These are phyloP conservation scores for Symbiodinium pilosum DNA, from an alignment of 73 alveolate species.

Conservation along the genomic window DNA sequence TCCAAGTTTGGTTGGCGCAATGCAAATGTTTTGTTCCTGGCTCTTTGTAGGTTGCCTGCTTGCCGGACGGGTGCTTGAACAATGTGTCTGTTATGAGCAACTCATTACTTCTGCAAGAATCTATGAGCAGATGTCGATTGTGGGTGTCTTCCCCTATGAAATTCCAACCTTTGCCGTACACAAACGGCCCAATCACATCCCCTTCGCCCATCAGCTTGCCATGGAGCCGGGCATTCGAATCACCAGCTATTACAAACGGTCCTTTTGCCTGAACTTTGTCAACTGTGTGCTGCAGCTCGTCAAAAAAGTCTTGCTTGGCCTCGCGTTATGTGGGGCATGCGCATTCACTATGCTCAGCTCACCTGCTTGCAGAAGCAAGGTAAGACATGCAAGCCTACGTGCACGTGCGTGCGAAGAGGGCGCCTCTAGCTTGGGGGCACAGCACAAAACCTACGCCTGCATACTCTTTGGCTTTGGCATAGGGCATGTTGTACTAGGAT, in stretches of 20 bases:
- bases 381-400: background rate
- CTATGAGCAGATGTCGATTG: background rate
- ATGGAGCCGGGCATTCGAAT: conserved; percentile 13
- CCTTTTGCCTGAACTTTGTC: background rate
- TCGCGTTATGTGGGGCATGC: background rate
- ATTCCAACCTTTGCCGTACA: background rate
- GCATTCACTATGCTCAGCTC: background rate
- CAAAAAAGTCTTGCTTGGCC: background rate
- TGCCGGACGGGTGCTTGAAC: background rate
- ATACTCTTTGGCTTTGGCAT: background rate
- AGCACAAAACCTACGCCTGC: background rate
- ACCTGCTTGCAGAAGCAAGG: background rate
- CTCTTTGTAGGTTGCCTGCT: conserved; percentile 22
- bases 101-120: background rate
- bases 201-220: background rate
- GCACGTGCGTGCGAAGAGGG: background rate
- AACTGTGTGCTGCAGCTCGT: background rate
- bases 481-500: background rate
- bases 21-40: background rate
- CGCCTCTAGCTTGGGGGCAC: background rate
- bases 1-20: background rate
- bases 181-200: background rate
- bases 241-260: background rate
- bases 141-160: background rate
- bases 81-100: conserved; percentile 3